Base-by-base conservation (phyloP, 257 asterid species). In the Solanum clarkiae region DNA sequence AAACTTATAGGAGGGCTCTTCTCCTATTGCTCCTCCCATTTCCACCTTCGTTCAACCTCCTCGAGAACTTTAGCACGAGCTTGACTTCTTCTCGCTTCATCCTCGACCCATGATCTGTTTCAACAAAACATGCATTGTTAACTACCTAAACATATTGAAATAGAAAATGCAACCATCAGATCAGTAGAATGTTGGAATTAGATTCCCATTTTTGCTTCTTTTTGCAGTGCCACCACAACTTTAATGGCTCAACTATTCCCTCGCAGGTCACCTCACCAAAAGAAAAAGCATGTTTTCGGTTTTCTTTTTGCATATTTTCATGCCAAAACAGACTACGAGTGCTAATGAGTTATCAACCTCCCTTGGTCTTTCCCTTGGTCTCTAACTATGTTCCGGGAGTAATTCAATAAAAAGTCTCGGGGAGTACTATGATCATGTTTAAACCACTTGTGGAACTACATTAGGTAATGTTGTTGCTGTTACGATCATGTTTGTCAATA, bases 101-200 rank as follows among this genome's bases (percentile, higher is more conserved):
- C 98, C 88, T 92, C 97, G n/a, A 95, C 91, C 99, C 98, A 97
- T 51, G 97, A 93, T 87, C 99, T 97, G 93, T 80, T 29, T 79
- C 29, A 29, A 79, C 6, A 79, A 79, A 79, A 79, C 83, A 79
- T 53, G 65, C 49, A 53, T 53, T 53, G 83, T 79, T 66, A 79
- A 53, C 45, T n/a, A 51, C 49, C 65, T 26, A 54, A 32, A 32
- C 36, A 32, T 32, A 72, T 10, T 44, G 57, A 44, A 71, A 9
- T 16, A 70, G 16, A 70, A 70, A 18, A 18, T 70, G 53, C 53
- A 9, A 69, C 53, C 53, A 70, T 40, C 26, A 40, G 79, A 18
- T 70, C 79, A 40, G 10, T 15, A 18, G 79, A 70, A 55, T 2
- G 3, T 55, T 55, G 17, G n/a, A 55, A 17, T 20, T 36, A 16